phyloP scores from a whole-genome alignment of 2,329 filamentous ascomycete species.

The Lachnellula cervina region DNA sequence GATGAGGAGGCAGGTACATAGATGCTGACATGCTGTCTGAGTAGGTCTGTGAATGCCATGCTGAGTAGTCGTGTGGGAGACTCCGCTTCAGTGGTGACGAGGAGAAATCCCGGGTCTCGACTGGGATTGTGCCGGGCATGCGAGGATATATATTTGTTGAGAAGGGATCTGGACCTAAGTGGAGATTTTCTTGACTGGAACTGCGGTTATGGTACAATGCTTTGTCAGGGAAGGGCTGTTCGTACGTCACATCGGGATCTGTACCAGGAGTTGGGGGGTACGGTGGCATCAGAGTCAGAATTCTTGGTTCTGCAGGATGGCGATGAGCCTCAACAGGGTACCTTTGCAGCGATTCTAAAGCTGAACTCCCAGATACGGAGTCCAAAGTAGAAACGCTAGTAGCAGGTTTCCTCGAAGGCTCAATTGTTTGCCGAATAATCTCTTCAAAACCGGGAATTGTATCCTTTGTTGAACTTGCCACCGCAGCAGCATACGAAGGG shows the following conservation, averaged over 20 bases:
- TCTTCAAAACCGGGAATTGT: slow-evolving; percentile 13
- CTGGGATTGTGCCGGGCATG: slow-evolving; percentile 20
- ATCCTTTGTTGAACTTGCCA: slow-evolving; percentile 20
- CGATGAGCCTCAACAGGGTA: slow-evolving; percentile 8
- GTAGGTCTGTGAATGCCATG: slow-evolving; percentile 17
- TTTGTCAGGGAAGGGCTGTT: slow-evolving; percentile 7
- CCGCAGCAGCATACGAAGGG: slow-evolving; percentile 32
- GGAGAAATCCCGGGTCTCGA: slow-evolving; percentile 11
- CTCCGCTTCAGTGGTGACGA: slow-evolving; percentile 6
- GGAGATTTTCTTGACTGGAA: slow-evolving; percentile 15
- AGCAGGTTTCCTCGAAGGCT: slow-evolving; percentile 7
- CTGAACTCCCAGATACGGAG: slow-evolving; percentile 7
- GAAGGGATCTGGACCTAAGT: slow-evolving; percentile 5
- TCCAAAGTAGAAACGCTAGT: slow-evolving; percentile 6
- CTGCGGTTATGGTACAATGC: slow-evolving; percentile 4
- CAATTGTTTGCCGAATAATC: slow-evolving; percentile 1
- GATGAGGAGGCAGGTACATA: not conserved
- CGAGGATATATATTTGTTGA: slow-evolving; percentile 20
- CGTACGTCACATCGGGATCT: slow-evolving; percentile 7
- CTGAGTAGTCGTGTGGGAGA: slow-evolving; percentile 14
- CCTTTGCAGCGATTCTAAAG: slow-evolving; percentile 19
- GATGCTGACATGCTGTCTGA: slow-evolving; percentile 11
- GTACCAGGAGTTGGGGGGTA: slow-evolving; percentile 11
- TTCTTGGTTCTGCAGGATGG: slow-evolving; percentile 1
- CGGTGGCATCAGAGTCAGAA: slow-evolving; percentile 12